A percentile compares a stretch with the other conserved stretches of the same genome.
phyloP scores from a whole-genome alignment of 2,329 filamentous ascomycete genomes.

The Alternaria solani region DNA sequence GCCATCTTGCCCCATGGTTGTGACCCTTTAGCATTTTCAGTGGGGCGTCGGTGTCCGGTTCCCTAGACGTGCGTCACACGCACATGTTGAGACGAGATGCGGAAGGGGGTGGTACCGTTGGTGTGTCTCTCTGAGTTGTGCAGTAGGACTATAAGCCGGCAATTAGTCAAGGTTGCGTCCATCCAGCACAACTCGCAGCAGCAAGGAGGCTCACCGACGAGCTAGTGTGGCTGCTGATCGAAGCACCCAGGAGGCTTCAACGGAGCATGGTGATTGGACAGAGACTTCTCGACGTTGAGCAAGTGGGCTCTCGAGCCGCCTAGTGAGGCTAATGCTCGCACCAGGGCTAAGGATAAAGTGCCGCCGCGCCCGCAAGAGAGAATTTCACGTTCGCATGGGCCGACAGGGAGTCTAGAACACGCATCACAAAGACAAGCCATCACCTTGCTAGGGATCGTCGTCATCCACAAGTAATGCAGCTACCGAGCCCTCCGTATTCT shows the following conservation, averaged over 20 bases:
- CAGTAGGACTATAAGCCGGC: constrained; percentile 13
- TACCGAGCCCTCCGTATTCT: constrained; percentile 18
- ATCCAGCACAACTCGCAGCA: constrained; percentile 10
- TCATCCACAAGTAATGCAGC: constrained; percentile 29
- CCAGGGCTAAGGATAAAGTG: constrained; percentile 29
- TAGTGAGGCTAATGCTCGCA: constrained; percentile 30
- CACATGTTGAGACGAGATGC: constrained; percentile 6
- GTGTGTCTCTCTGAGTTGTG: constrained; percentile 9
- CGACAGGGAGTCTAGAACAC: constrained; percentile 47
- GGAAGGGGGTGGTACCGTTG: constrained; percentile 10
- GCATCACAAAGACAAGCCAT: constrained; percentile 21
- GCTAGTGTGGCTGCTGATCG: constrained; percentile 23
- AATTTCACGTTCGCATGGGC: constrained; percentile 35
- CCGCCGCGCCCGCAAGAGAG: constrained; percentile 37
- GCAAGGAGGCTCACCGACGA: constrained; percentile 24
- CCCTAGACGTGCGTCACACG: constrained; percentile 2
- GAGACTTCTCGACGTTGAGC: constrained; percentile 22
- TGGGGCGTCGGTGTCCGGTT: constrained; percentile 6
- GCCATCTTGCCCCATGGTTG: constrained; percentile 9
- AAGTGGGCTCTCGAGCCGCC: constrained; percentile 24
- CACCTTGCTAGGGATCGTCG: constrained; percentile 35
- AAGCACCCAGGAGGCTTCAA: constrained; percentile 17
- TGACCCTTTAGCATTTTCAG: constrained; percentile 2
- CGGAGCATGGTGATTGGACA: constrained; percentile 27
- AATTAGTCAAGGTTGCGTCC: constrained; percentile 8